Conservation (phyloP, 805 yeast species). For the Henningerozyma blattae region DNA sequence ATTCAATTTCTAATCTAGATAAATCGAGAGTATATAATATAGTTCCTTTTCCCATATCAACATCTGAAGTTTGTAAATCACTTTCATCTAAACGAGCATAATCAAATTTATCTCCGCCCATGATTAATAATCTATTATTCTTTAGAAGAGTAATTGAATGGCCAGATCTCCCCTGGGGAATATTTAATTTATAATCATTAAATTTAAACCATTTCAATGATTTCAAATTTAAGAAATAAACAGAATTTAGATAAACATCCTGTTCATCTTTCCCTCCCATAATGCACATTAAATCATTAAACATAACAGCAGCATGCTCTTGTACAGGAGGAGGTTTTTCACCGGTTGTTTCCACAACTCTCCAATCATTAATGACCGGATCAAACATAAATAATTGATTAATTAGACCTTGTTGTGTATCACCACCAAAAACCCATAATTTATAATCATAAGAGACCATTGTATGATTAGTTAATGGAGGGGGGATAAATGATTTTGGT, state of each 20-base stretch:
- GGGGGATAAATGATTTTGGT: constrained; percentile 39
- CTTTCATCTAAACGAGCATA: constrained; percentile 38
- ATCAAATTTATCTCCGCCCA: constrained; percentile 88
- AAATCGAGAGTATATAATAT: constrained; percentile 56
- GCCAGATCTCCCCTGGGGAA: constrained; percentile 81
- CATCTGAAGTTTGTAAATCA: constrained; percentile 40
- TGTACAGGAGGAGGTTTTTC: constrained; percentile 69
- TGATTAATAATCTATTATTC: constrained; percentile 57
- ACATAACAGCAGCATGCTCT: constrained; percentile 79
- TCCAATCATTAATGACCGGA: constrained; percentile 58
- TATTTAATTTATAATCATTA: constrained; percentile 28
- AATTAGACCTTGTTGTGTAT: constrained; percentile 56
- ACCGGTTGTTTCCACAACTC: constrained; percentile 45
- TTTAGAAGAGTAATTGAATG: constrained; percentile 70
- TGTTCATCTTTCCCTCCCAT: constrained; percentile 80
- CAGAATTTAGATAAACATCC: constrained; percentile 54
- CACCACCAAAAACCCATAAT: constrained; percentile 87
- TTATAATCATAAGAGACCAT: constrained; percentile 71
- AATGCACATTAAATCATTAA: constrained; percentile 66
- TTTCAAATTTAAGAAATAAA: constrained; percentile 66
- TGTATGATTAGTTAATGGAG: constrained; percentile 84
- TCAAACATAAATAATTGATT: constrained; percentile 77
- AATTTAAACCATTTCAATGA: constrained; percentile 64
- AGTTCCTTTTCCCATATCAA: constrained; percentile 44
- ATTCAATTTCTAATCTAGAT: constrained; percentile 22